These are phyloP conservation scores for Cytospora schulzeri DNA, from an alignment of 2,329 filamentous ascomycete genomes.

Conservation along the genomic window DNA sequence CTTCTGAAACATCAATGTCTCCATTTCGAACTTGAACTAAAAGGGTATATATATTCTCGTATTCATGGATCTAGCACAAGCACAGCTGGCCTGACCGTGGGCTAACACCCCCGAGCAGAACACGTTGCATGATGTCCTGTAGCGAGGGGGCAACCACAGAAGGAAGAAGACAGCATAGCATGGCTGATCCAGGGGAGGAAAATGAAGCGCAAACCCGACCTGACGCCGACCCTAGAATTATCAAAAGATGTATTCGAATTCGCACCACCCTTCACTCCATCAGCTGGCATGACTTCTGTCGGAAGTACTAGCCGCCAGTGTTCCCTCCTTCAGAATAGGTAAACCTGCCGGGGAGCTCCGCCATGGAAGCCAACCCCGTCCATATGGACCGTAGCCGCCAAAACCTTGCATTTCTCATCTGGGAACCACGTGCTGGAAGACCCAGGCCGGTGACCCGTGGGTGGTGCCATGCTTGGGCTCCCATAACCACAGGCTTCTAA, in stretches of 20 bases:
- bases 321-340: not conserved
- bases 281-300: not conserved
- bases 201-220: slow-evolving; percentile 7
- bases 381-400: not conserved
- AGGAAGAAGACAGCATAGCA: not conserved
- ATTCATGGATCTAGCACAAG: slow-evolving; percentile 10
- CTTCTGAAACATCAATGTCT: not conserved
- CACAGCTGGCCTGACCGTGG: slow-evolving; percentile 6
- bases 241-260: not conserved
- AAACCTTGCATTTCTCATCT: not conserved
- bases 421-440: not conserved
- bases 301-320: slow-evolving; percentile 1
- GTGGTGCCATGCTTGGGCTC: slow-evolving; percentile 4
- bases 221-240: slow-evolving; percentile 9
- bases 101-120: not conserved
- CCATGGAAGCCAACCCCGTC: not conserved
- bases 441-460: slow-evolving; percentile 7
- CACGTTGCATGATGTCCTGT: not conserved
- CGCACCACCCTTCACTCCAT: not conserved
- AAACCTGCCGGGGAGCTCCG: not conserved
- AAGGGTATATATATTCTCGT: slow-evolving; percentile 21
- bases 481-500: slow-evolving; percentile 3
- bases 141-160: not conserved
- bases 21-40: slow-evolving; percentile 8
- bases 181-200: slow-evolving; percentile 1